phyloP scores from a whole-genome alignment of 306 rosid genomes.

The Macrotyloma uniflorum region DNA sequence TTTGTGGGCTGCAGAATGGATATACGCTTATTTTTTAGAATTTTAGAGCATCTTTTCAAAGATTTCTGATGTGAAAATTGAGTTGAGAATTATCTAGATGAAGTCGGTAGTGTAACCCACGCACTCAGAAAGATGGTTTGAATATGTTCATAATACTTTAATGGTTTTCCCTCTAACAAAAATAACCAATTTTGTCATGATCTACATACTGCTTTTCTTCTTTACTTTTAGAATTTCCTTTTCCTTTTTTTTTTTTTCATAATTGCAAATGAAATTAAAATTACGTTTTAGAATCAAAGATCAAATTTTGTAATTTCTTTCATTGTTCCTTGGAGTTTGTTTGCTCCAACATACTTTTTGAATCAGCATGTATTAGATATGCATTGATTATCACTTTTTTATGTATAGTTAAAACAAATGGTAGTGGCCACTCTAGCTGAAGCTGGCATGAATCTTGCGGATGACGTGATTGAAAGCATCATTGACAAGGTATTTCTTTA shows the following conservation, averaged over 20 bases:
- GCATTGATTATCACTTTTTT: neutral
- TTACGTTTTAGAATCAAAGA: constrained; percentile 1
- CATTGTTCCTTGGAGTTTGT: neutral
- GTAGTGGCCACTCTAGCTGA: constrained; percentile 88
- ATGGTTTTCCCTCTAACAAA: neutral
- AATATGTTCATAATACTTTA: neutral
- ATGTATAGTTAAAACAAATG: constrained; percentile 77
- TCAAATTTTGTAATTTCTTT: neutral
- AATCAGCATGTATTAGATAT: neutral
- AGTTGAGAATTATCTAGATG: neutral
- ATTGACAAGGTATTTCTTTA: constrained; percentile 70
- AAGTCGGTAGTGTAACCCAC: neutral
- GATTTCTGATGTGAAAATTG: neutral
- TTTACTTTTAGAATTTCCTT: neutral
- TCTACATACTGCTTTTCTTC: neutral
- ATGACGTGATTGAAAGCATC: constrained; percentile 68
- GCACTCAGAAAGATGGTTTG: neutral
- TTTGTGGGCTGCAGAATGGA: neutral
- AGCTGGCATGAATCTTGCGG: constrained; percentile 80
- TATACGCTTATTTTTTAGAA: neutral
- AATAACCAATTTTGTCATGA: neutral
- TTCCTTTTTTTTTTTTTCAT: neutral
- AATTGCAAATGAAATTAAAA: neutral
- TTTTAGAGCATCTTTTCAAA: neutral
- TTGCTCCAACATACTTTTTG: neutral